phyloP scores from a whole-genome alignment of 2,329 filamentous ascomycete genomes.

The Colletotrichum sidae region DNA sequence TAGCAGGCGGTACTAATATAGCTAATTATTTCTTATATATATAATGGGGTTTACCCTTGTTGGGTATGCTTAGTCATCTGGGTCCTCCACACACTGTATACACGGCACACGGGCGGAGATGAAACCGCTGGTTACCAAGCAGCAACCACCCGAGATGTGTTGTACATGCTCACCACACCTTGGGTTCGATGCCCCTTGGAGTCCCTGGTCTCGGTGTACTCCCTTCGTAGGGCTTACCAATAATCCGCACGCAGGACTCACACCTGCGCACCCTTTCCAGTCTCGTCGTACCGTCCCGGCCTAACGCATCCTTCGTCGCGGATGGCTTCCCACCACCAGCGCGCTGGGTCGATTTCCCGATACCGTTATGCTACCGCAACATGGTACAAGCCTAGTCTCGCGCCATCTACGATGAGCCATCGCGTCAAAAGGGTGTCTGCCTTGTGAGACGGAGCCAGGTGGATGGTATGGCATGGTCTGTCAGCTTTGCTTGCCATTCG shows the following conservation, averaged over 20 bases:
- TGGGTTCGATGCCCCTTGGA: too few species aligned
- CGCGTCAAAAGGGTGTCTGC: constrained; percentile 19
- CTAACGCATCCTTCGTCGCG: constrained; percentile 32
- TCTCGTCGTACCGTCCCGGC: constrained; percentile 19
- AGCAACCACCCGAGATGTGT: constrained; percentile 17
- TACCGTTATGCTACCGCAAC: constrained; percentile 27
- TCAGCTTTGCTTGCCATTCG: constrained; percentile 12
- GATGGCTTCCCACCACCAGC: constrained; percentile 15
- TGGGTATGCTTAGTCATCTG: too few species aligned
- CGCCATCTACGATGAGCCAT: constrained; percentile 30
- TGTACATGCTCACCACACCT: too few species aligned
- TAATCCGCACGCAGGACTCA: constrained; percentile 14
- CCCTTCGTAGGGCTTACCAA: constrained; percentile 27
- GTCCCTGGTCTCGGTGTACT: constrained; percentile 22
- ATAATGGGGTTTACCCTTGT: too few species aligned
- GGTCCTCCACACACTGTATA: too few species aligned
- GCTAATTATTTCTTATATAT: too few species aligned
- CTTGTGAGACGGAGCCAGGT: constrained; percentile 11
- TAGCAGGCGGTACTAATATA: too few species aligned
- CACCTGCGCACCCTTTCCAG: constrained; percentile 2
- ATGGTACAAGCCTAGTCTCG: constrained; percentile 16
- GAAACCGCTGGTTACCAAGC: constrained; percentile 32
- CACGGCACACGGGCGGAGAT: constrained; percentile 30
- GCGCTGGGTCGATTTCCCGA: constrained; percentile 4
- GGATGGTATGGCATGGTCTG: neutral